A percentile compares a stretch with the other conserved stretches of the same genome.
phyloP scores from a whole-genome alignment of 2,329 filamentous ascomycete species.

The Epichloe festucae region DNA sequence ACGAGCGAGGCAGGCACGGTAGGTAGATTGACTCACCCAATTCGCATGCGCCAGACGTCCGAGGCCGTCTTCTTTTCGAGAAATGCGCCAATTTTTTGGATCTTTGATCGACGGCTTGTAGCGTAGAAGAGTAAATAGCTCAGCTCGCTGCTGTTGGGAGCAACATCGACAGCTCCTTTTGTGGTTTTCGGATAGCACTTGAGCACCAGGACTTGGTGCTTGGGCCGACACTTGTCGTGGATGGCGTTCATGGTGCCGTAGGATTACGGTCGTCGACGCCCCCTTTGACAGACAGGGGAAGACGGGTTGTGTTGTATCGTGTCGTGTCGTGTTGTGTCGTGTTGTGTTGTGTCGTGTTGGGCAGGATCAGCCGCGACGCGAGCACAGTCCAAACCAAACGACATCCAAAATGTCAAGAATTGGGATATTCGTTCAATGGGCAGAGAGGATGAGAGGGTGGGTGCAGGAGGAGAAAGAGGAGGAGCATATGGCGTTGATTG shows the following conservation, averaged over 20 bases:
- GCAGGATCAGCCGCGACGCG: not conserved
- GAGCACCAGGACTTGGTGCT: conserved; percentile 90
- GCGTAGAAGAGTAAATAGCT: conserved; percentile 96
- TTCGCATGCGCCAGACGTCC: conserved; percentile 79
- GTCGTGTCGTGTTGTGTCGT: not conserved
- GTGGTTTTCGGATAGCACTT: conserved; percentile 93
- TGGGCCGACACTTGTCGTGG: conserved; percentile 64
- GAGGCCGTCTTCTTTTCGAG: conserved; percentile 86
- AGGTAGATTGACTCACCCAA: conserved; percentile 47
- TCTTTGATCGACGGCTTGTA: conserved; percentile 84
- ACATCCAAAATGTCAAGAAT: not conserved
- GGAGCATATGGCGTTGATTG: not conserved
- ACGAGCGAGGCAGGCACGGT: not conserved
- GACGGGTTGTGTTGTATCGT: not conserved
- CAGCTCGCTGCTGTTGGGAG: conserved; percentile 91
- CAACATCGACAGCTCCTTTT: conserved; percentile 84
- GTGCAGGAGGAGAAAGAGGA: not conserved
- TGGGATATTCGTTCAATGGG: not conserved
- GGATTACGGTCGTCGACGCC: not conserved
- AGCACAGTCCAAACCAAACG: not conserved
- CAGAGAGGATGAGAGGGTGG: not conserved
- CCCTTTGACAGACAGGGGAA: not conserved
- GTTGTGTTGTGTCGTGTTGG: not conserved
- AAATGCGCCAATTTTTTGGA: conserved; percentile 90
- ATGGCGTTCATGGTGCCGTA: conserved; percentile 44